A percentile compares a stretch with the other conserved stretches of the same genome.
phyloP scores from a whole-genome alignment of 345 rosid species.

The Dimocarpus longan region DNA sequence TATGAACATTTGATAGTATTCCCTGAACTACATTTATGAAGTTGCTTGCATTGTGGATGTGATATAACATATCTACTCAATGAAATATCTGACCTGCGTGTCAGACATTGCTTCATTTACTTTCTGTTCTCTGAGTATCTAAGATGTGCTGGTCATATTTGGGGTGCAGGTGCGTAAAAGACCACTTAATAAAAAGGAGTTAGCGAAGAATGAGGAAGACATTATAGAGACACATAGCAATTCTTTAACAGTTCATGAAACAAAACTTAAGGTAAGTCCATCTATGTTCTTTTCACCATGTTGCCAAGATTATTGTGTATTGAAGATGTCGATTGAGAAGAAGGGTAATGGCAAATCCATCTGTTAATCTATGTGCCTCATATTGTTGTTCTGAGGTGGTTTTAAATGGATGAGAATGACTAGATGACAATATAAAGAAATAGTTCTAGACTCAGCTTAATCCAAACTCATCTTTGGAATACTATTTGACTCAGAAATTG shows the following conservation, averaged over 20 bases:
- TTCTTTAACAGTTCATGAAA: constrained; percentile 83
- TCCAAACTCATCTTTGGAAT: constrained; percentile 1
- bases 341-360: neutral
- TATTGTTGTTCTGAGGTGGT: neutral
- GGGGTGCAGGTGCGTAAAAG: constrained; percentile 87
- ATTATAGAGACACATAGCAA: constrained; percentile 78
- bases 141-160: constrained; percentile 16
- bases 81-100: constrained; percentile 7
- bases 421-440: neutral
- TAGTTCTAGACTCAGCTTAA: constrained; percentile 5
- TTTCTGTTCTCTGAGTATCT: neutral
- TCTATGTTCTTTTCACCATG: constrained; percentile 9
- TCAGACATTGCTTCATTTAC: neutral
- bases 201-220: constrained; percentile 92
- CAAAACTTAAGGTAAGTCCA: constrained; percentile 80
- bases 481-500: neutral
- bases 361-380: neutral
- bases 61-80: neutral
- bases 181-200: constrained; percentile 94
- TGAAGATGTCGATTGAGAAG: neutral
- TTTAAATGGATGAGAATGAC: constrained; percentile 7
- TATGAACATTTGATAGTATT: constrained; percentile 9
- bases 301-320: neutral
- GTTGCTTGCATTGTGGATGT: constrained; percentile 12
- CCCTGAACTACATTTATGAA: constrained; percentile 3